Conservation (phyloP, 805 yeast species). For the Zygotorulaspora danielsina region DNA sequence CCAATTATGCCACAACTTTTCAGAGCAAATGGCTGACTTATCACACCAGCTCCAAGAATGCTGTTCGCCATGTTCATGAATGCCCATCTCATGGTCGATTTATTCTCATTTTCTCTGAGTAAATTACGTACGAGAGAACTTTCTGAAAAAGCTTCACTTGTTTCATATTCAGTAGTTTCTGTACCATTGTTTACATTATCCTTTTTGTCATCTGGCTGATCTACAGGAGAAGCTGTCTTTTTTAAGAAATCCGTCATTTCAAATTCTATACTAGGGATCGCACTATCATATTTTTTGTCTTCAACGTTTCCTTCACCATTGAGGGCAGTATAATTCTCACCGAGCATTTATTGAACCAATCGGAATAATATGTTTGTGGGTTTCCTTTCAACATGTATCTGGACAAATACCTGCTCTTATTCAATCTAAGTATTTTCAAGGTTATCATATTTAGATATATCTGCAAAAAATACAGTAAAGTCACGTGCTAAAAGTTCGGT, state of each 20-base stretch:
- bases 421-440: no score
- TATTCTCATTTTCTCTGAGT: conserved; percentile 31
- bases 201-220: conserved; percentile 1
- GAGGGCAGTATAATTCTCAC: neutral
- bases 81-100: conserved; percentile 73
- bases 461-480: no score
- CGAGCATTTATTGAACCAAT: neutral
- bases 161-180: neutral
- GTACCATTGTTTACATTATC: conserved; percentile 1
- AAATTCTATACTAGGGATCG: conserved; percentile 4
- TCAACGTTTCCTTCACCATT: neutral
- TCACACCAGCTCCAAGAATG: conserved; percentile 92
- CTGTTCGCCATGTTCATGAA: conserved; percentile 97
- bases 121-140: conserved; percentile 10
- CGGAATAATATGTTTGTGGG: no score
- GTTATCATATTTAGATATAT: no score
- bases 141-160: neutral
- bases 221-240: neutral
- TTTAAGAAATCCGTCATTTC: conserved; percentile 12
- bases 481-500: no score
- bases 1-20: conserved; percentile 74
- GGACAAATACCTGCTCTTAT: no score
- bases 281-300: neutral
- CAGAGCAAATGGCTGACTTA: conserved; percentile 90
- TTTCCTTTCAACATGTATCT: no score